Evolutionary conservation across 768 basidiomycete genomes (phyloP).

Genomic region (Lactarius vividus): DNA sequence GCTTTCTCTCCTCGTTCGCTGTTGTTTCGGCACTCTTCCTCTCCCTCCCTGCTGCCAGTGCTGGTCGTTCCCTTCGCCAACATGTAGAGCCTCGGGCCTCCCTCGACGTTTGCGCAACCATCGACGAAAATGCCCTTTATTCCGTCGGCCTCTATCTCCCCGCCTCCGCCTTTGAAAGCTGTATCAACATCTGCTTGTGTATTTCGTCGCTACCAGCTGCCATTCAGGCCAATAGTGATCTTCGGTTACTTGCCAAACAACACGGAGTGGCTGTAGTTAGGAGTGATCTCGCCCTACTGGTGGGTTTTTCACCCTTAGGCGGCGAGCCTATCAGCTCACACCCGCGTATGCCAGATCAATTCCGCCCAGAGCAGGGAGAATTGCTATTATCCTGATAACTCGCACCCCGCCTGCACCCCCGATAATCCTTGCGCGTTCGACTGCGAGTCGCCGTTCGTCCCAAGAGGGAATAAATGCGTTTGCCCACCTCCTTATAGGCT

Average conservation of each 20-base stretch:
- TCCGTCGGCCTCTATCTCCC: conserved; percentile 14
- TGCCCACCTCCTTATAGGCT: conserved; percentile 37
- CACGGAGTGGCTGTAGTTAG: conserved; percentile 21
- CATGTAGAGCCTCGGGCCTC: conserved; percentile 23
- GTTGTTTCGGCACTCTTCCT: conserved; percentile 8
- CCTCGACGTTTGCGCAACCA: conserved; percentile 29
- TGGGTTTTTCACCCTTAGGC: conserved; percentile 22
- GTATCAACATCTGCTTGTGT: conserved; percentile 40
- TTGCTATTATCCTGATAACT: conserved; percentile 38
- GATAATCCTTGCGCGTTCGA: conserved; percentile 38
- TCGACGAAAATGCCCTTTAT: conserved; percentile 24
- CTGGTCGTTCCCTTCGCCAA: conserved; percentile 24
- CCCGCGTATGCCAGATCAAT: conserved; percentile 34
- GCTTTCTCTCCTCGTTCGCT: conserved; percentile 7
- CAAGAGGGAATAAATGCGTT: conserved; percentile 36
- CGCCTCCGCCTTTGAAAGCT: conserved; percentile 6
- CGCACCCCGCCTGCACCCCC: conserved; percentile 35
- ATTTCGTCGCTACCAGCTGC: conserved; percentile 33
- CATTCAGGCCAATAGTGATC: conserved; percentile 14
- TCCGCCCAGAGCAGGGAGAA: conserved; percentile 34
- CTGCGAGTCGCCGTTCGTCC: conserved; percentile 35
- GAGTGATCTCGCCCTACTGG: conserved; percentile 28
- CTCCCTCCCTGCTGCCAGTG: background rate
- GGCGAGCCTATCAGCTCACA: background rate
- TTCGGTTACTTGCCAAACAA: conserved; percentile 17